Evolutionary conservation across 2,329 filamentous ascomycete genomes (phyloP), one percentile per base, ranked within the genome.

Genomic region (Trichoderma sp.): DNA sequence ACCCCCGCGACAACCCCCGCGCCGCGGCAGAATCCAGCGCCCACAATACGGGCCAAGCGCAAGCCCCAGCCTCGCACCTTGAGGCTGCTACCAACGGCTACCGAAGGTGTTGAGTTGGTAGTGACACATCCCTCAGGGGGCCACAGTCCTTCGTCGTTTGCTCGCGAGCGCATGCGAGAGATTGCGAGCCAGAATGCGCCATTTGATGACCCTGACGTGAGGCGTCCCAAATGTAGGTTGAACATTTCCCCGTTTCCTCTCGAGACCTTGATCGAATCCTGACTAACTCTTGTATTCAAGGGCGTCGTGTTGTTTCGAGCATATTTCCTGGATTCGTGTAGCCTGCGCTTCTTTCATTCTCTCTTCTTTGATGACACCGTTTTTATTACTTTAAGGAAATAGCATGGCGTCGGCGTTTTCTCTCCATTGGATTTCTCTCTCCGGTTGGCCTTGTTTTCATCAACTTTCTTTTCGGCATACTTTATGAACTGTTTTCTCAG

Each of bases 61-160:
- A 78, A 78, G 71, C 73, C 73, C 4, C 77, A 75, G 58, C 79
- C 80, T 47, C 76, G 76, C n/a, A 72, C 75, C 8, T 61, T 82
- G 68, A 78, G 75, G 39, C 73, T 81, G n/a, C 75, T 83, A 36
- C 80, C 81, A 1, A 83, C 81, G 17, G 81, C 82, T 39, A 81
- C 80, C 36, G 81, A 83, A 68, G 75, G 80, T 58, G 72, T 76
- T 6, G 81, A 81, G 63, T 71, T 79, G 43, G 76, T 73, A 15
- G 76, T 77, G 17, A 72, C 74, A 28, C 75, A 76, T 43, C 74
- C 75, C 28, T 76, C 75, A 39, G 81, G 82, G 26, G 81, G 81
- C 32, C 78, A 78, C 63, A 84, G 82, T 72, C 83, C 83, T 4
- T 84, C 83, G 5, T 83, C 82, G 8, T 82, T 84, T 76, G 82